phyloP scores from a whole-genome alignment of 169 alveolate species.

The Babesia ovis region DNA sequence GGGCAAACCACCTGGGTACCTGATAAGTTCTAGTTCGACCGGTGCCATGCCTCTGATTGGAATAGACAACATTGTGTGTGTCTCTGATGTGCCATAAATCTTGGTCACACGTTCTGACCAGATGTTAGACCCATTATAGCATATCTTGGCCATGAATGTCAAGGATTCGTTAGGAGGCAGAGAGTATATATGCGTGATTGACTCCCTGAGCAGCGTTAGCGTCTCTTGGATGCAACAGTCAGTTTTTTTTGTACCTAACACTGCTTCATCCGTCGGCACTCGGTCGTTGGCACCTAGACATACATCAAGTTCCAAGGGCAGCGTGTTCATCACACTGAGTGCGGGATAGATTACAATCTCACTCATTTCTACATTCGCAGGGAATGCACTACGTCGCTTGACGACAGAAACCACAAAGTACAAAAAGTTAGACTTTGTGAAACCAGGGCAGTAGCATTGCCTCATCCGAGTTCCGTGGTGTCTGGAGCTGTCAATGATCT shows the following conservation, averaged over 20 bases:
- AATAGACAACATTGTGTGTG: conserved; percentile 49
- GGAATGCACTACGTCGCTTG: conserved; percentile 75
- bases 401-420: conserved; percentile 78
- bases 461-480: conserved; percentile 62
- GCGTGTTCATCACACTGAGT: conserved; percentile 79
- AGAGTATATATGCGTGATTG: conserved; percentile 62
- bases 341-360: conserved; percentile 81
- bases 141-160: conserved; percentile 25
- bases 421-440: conserved; percentile 66
- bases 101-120: conserved; percentile 62
- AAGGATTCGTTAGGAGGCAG: conserved; percentile 66
- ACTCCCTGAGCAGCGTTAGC: conserved; percentile 34
- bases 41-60: conserved; percentile 56
- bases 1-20: conserved; percentile 67
- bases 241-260: background rate
- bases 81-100: conserved; percentile 60
- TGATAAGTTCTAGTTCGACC: conserved; percentile 71
- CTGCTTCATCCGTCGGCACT: conserved; percentile 11
- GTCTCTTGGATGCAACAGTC: conserved; percentile 13
- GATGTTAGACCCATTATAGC: conserved; percentile 16
- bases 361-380: conserved; percentile 78
- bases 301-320: conserved; percentile 78
- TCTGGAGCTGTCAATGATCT: conserved; percentile 48
- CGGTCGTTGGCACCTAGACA: conserved; percentile 49
- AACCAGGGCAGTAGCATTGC: conserved; percentile 61